Percentiles rank a stretch among this genome's conserved stretches.
phyloP scores from a whole-genome alignment of 139 green algal species.

The Tetradesmus lagerheimii region DNA sequence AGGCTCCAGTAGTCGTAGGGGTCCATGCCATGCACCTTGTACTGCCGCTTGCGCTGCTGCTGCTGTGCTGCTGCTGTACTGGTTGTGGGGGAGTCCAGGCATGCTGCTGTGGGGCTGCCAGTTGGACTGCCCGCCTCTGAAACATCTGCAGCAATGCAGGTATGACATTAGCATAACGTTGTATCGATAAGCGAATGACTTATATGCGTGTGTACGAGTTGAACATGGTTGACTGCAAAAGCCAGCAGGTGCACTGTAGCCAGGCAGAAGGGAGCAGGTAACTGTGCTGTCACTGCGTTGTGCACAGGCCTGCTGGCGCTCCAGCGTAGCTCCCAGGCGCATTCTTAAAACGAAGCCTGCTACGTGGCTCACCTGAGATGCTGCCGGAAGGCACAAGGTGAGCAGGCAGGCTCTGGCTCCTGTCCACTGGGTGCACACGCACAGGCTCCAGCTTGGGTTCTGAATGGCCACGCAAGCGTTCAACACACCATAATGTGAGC shows the following conservation, averaged over 20 bases:
- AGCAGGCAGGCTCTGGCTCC: background rate
- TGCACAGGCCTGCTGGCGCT: background rate
- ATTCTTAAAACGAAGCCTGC: background rate
- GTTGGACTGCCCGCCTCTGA: background rate
- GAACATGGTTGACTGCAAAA: background rate
- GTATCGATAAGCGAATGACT: no score
- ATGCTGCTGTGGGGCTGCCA: constrained; percentile 1
- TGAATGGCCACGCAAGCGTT: background rate
- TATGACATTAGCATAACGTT: no score
- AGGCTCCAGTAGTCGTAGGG: constrained; percentile 37
- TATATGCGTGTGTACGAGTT: no score
- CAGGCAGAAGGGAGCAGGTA: background rate
- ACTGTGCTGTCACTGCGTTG: background rate
- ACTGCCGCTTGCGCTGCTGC: constrained; percentile 10
- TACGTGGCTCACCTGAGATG: background rate
- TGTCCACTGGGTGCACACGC: background rate
- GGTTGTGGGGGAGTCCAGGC: background rate
- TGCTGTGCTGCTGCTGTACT: background rate
- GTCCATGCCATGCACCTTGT: background rate
- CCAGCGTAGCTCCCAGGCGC: background rate
- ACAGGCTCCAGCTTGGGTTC: background rate
- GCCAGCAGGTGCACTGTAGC: background rate
- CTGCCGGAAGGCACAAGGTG: background rate
- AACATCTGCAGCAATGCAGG: background rate
- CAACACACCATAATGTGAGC: background rate